phyloP scores from a whole-genome alignment of 2,329 filamentous ascomycete species.

The Epichloe typhina region DNA sequence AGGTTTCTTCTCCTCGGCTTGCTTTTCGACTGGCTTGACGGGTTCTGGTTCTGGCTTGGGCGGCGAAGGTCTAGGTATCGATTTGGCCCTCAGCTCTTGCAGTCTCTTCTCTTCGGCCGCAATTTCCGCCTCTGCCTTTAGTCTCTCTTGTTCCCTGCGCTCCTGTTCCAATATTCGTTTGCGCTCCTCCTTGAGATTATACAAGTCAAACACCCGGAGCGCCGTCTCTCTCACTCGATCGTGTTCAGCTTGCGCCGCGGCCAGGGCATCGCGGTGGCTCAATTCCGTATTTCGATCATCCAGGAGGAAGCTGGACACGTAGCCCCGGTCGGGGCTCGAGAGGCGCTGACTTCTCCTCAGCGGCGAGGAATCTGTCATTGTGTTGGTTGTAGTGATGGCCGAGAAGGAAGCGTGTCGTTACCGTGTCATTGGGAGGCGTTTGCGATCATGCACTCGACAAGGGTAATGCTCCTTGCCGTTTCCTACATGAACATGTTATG shows the following conservation, averaged over 20 bases:
- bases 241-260: slow-evolving; percentile 52
- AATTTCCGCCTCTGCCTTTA: slow-evolving; percentile 30
- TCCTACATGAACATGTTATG: neutral
- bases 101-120: slow-evolving; percentile 34
- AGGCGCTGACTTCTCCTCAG: slow-evolving; percentile 24
- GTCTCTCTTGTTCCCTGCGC: slow-evolving; percentile 31
- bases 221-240: slow-evolving; percentile 45
- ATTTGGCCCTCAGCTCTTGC: slow-evolving; percentile 32
- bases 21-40: slow-evolving; percentile 2
- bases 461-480: neutral
- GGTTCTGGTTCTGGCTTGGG: slow-evolving; percentile 19
- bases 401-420: neutral
- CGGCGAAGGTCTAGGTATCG: slow-evolving; percentile 30
- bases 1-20: neutral
- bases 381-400: slow-evolving; percentile 1
- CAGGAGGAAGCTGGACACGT: slow-evolving; percentile 47
- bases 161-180: slow-evolving; percentile 30
- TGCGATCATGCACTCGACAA: too few relatives aligned
- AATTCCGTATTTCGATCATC: slow-evolving; percentile 49
- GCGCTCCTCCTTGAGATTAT: slow-evolving; percentile 33
- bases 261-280: slow-evolving; percentile 52
- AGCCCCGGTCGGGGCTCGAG: slow-evolving; percentile 30
- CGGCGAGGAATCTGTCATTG: slow-evolving; percentile 33
- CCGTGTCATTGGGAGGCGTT: neutral
- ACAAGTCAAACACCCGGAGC: slow-evolving; percentile 32